phyloP scores from a whole-genome alignment of 163 green algal genomes.

The Coccomyxa subellipsoidea region DNA sequence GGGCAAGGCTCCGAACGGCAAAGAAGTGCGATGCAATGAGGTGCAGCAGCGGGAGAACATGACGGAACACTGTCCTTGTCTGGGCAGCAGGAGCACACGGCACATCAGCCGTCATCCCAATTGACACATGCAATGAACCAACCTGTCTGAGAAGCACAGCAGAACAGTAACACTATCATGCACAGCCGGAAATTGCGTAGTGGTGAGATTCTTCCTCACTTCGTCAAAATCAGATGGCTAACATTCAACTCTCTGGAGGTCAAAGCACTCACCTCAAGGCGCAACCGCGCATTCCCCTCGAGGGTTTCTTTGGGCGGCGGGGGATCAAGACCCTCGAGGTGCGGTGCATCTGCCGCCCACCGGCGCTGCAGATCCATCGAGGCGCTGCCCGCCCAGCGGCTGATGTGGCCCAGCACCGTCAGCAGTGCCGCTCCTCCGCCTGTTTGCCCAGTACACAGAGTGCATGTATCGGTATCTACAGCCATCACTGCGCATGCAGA shows the following conservation, averaged over 20 bases:
- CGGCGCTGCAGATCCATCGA: background rate
- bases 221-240: no score
- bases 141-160: no score
- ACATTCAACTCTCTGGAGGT: no score
- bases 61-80: background rate
- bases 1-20: background rate
- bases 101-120: background rate
- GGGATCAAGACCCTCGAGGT: background rate
- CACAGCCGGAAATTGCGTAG: no score
- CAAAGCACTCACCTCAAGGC: background rate
- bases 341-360: background rate
- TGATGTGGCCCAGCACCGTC: background rate
- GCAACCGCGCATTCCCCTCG: background rate
- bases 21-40: background rate
- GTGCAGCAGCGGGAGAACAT: background rate
- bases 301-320: background rate
- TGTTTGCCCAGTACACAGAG: no score
- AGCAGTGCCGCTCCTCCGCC: background rate
- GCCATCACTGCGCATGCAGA: background rate
- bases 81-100: background rate
- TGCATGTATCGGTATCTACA: background rate
- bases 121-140: no score
- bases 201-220: no score
- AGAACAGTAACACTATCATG: no score
- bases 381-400: background rate